Evolutionary conservation across 805 yeast species (phyloP).

Genomic region (Ogataea methylovora): DNA sequence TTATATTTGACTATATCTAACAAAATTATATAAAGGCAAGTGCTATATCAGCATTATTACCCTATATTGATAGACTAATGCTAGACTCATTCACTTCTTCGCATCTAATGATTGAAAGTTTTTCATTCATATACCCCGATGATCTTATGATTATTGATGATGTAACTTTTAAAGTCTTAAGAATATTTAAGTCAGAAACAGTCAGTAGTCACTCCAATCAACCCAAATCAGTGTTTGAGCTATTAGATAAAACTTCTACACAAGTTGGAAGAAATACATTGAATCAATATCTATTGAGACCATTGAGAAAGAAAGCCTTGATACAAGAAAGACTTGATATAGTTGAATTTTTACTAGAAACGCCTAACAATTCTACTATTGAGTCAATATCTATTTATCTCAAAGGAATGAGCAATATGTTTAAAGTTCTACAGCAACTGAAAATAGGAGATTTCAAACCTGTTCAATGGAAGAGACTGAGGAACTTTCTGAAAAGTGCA

Average conservation of each 20-base stretch:
- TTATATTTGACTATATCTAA: slow-evolving; percentile 2
- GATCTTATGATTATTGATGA: slow-evolving; percentile 19
- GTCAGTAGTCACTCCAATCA: slow-evolving; percentile 8
- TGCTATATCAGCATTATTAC: slow-evolving; percentile 3
- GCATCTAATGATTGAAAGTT: slow-evolving; percentile 2
- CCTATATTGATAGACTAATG: slow-evolving; percentile 4
- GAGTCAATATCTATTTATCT: slow-evolving; percentile 14
- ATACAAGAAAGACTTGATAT: slow-evolving; percentile 24
- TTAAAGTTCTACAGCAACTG: slow-evolving; percentile 12
- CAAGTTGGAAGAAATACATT: slow-evolving; percentile 23
- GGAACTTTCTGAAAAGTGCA: slow-evolving; percentile 14
- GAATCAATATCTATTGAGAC: slow-evolving; percentile 27
- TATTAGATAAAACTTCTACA: slow-evolving; percentile 20
- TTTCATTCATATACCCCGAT: slow-evolving; percentile 2
- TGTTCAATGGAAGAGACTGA: slow-evolving; percentile 23
- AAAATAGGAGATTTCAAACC: slow-evolving; percentile 19
- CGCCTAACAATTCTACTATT: slow-evolving; percentile 2
- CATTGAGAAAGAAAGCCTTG: slow-evolving; percentile 18
- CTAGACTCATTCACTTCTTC: no score
- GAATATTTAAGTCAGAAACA: slow-evolving; percentile 14
- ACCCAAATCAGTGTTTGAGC: slow-evolving; percentile 4
- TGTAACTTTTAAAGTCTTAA: slow-evolving; percentile 20
- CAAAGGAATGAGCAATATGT: slow-evolving; percentile 24
- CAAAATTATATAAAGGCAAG: slow-evolving; percentile 3
- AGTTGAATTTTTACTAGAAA: slow-evolving; percentile 14